These are phyloP conservation scores for Galerina sulciceps DNA, from an alignment of 768 basidiomycete genomes.

Conservation along the genomic window DNA sequence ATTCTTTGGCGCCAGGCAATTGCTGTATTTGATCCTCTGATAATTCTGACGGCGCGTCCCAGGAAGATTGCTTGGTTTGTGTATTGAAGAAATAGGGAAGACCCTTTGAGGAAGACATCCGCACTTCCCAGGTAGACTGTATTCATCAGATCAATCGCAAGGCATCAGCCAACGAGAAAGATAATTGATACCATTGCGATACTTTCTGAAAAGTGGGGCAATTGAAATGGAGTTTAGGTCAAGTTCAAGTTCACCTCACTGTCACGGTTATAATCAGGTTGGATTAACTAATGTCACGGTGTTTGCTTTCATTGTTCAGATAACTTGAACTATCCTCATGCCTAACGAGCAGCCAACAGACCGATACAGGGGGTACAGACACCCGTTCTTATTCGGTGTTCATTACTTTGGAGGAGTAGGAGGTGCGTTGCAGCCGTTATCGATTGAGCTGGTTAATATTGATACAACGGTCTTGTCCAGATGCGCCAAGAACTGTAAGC, in stretches of 20 bases:
- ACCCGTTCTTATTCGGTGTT: slow-evolving; percentile 52
- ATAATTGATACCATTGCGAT: slow-evolving; percentile 3
- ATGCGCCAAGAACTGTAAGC: slow-evolving; percentile 52
- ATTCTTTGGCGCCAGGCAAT: slow-evolving; percentile 71
- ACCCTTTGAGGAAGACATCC: slow-evolving; percentile 77
- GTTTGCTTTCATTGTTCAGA: too few relatives aligned
- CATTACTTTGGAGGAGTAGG: slow-evolving; percentile 50
- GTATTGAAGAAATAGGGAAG: slow-evolving; percentile 90
- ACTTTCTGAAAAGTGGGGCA: too few relatives aligned
- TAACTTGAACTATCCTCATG: too few relatives aligned
- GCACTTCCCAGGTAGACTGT: slow-evolving; percentile 74
- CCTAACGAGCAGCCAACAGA: slow-evolving; percentile 18
- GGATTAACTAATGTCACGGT: too few relatives aligned
- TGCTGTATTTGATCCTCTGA: slow-evolving; percentile 59
- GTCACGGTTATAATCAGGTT: too few relatives aligned
- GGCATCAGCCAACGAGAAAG: background rate
- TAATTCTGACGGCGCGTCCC: slow-evolving; percentile 75
- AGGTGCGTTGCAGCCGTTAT: slow-evolving; percentile 27
- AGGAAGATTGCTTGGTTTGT: slow-evolving; percentile 69
- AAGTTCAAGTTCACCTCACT: too few relatives aligned
- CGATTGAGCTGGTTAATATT: background rate
- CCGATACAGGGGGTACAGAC: slow-evolving; percentile 45
- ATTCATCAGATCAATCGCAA: background rate
- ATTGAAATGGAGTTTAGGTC: too few relatives aligned
- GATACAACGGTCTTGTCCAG: slow-evolving; percentile 22